phyloP scores from a whole-genome alignment of 2,329 filamentous ascomycete species.

The Elsinoe australis region DNA sequence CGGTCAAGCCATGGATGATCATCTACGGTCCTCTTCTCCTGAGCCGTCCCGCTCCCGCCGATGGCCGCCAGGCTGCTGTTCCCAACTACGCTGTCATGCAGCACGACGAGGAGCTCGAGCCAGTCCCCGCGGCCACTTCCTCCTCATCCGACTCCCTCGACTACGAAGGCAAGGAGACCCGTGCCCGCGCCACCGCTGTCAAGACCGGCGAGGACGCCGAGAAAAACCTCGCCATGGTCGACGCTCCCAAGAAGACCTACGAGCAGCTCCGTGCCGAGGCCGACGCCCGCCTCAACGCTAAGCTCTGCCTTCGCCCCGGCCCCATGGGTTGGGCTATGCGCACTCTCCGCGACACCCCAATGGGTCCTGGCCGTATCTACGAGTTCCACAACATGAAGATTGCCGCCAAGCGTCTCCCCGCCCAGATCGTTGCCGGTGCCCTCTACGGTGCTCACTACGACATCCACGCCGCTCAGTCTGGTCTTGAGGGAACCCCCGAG shows the following conservation, averaged over 20 bases:
- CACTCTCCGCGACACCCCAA: conserved; percentile 62
- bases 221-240: conserved; percentile 37
- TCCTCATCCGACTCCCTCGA: conserved; percentile 32
- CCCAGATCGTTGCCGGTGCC: conserved; percentile 53
- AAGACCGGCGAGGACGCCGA: conserved; percentile 26
- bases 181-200: conserved; percentile 16
- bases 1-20: conserved; percentile 30
- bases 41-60: conserved; percentile 48
- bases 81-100: conserved; percentile 74
- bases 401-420: conserved; percentile 58
- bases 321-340: conserved; percentile 81
- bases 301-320: conserved; percentile 54
- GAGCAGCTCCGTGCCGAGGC: conserved; percentile 53
- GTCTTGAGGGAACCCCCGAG: conserved; percentile 63
- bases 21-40: conserved; percentile 32
- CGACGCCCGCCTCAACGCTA: conserved; percentile 52
- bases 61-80: conserved; percentile 50
- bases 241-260: conserved; percentile 50
- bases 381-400: conserved; percentile 63
- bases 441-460: conserved; percentile 77
- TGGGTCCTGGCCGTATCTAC: conserved; percentile 65
- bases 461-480: conserved; percentile 67
- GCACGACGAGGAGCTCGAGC: conserved; percentile 47
- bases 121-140: conserved; percentile 21
- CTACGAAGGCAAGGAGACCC: conserved; percentile 32